Base-by-base conservation (phyloP, 2,329 filamentous ascomycete genomes). In the Fusarium miscanthi region DNA sequence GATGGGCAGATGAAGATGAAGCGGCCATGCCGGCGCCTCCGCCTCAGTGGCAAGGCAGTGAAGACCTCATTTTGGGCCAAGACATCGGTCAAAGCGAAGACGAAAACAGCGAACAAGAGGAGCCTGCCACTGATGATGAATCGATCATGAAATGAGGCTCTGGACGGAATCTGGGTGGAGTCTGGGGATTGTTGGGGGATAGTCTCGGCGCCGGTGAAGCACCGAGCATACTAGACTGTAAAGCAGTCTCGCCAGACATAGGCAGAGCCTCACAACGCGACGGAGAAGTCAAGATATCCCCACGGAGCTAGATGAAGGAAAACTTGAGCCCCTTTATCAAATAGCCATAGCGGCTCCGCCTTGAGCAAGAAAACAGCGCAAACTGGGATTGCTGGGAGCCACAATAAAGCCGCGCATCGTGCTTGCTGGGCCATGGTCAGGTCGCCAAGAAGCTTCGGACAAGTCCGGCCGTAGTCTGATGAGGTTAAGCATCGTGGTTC, bases 1-100 rank as follows among this genome's bases (percentile, higher is more conserved):
- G 91, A 19, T 94, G 92, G 92, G 87, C 87, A 42, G 88, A 92
- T 58, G 88, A 89, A 48, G 90, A 91, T 74, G 90, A 92, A 63
- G 87, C 88, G 61, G 85, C 87, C 56, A 82, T 90, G 74, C 89
- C 89, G 16, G 83, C 82, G 7, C 87, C 87, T 80, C 89, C 89
- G n/a, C 88, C 89, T 13, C 89, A 91, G 78, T 91, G 89, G 88
- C 89, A 91, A 80, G 90, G 89, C 25, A 91, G 89, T 73, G 89
- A 92, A 75, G 90, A 91, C 76, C 82, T 91, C 48, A 81, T 91
- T 40, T 82, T 90, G 8, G 86, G 86, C 53, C 84, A 84, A 48
- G 79, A 82, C 14, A 80, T 85, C 56, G 83, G 83, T 31, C 80
- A 82, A 51, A 83, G 82, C 63, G 81, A 84, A 57, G 81, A 81